phyloP scores from a whole-genome alignment of 192 early-diverging fungal genomes.

The Linnemannia elongata region DNA sequence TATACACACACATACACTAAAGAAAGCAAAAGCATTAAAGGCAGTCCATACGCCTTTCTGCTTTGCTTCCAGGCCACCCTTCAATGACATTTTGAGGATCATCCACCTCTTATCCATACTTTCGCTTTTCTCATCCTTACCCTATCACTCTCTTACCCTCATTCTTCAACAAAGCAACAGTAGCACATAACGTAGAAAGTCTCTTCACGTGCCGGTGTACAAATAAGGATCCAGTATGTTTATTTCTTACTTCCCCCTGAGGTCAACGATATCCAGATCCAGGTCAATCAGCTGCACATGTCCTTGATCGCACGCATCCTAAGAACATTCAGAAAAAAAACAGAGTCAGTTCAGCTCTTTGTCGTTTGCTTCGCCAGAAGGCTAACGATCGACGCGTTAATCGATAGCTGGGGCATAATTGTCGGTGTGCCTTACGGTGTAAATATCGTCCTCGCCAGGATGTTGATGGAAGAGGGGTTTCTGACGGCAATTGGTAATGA shows the following conservation, averaged over 20 bases:
- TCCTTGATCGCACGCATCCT: slow-evolving; percentile 52
- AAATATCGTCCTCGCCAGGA: slow-evolving; percentile 66
- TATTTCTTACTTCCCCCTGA: slow-evolving; percentile 34
- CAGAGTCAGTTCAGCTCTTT: background rate
- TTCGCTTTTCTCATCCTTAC: too few species aligned
- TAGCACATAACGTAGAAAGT: too few species aligned
- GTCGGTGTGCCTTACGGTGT: slow-evolving; percentile 56
- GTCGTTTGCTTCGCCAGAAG: background rate
- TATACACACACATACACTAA: too few species aligned
- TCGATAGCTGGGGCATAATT: background rate
- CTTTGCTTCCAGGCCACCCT: too few species aligned
- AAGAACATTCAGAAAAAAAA: background rate
- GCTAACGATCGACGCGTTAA: background rate
- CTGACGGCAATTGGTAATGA: slow-evolving; percentile 78
- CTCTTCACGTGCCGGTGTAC: too few species aligned
- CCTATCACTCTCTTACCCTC: too few species aligned
- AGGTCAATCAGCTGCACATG: slow-evolving; percentile 49
- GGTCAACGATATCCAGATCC: slow-evolving; percentile 52
- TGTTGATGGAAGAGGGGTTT: slow-evolving; percentile 88
- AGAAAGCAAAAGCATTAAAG: too few species aligned
- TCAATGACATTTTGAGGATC: too few species aligned
- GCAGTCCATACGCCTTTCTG: too few species aligned
- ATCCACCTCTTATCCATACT: too few species aligned
- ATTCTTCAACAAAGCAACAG: too few species aligned
- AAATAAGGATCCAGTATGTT: background rate